Percentiles rank a stretch among this genome's conserved stretches.
Conservation (phyloP, 305 asterid genomes). For the Caryopteris hybrid region DNA sequence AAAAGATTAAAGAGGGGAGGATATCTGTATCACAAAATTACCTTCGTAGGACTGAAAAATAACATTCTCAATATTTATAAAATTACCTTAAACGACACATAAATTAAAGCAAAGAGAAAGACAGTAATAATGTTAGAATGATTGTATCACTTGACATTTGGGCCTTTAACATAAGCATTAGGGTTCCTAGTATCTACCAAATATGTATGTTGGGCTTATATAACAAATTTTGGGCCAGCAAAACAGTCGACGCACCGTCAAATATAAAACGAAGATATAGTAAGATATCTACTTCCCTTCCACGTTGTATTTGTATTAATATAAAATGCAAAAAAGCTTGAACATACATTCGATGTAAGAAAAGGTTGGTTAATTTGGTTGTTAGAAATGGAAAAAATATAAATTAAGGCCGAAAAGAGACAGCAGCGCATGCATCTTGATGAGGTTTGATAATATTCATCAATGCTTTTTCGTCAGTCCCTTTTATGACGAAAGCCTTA, state of each 20-base stretch:
- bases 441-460: constrained; percentile 21
- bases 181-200: neutral
- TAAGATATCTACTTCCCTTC: neutral
- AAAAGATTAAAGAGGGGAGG: no score
- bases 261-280: neutral
- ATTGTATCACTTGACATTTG: neutral
- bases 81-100: no score
- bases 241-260: no score
- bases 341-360: neutral
- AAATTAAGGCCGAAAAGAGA: constrained; percentile 21
- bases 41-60: no score
- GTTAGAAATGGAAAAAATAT: constrained; percentile 9
- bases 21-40: no score
- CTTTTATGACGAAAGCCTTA: constrained; percentile 20
- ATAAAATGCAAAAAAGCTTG: neutral
- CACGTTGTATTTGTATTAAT: neutral
- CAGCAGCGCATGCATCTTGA: constrained; percentile 28
- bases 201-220: neutral
- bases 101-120: no score
- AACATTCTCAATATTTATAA: no score
- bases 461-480: constrained; percentile 22
- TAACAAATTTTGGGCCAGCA: neutral
- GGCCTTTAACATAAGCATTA: neutral
- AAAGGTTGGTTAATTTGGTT: constrained; percentile 3
- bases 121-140: no score